Base-by-base conservation (phyloP, 1,139 yeast genomes). In the Sugiyamaella japonica region DNA sequence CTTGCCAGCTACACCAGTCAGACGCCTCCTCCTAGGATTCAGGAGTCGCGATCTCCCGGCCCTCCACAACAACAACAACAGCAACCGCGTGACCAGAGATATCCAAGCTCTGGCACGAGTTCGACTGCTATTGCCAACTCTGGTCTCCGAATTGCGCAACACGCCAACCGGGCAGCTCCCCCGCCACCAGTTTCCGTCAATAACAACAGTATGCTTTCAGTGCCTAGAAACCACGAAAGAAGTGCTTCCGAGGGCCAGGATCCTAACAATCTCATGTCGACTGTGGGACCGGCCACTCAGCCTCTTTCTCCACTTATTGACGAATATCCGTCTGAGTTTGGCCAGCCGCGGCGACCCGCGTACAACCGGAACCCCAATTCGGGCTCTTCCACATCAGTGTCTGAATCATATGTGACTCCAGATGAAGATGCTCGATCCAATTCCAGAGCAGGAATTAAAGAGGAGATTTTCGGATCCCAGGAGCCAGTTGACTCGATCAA, bases 241-340 rank as follows among this genome's bases (percentile, higher is more conserved):
- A 60, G 65, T 20, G 68, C 68, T 7, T 67, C 71, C 6, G 68
- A 66, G 39, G 73, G 73, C 17, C 59, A 61, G 23, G 63, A 59
- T 53, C 68, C 69, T 46, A 66, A 67, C 53, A 66, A 67, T 54
- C 55, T 67, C 48, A 60, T 67, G 52, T 59, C 64, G 7, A 58
- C 59, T 7, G 67, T 66, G 20, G 60, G 61, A 20, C 59, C 57
- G 6, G 57, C 61, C 9, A 62, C 70, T 7, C 61, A 63, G 49
- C 68, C 71, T 2, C 50, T 63, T 39, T 66, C 70, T 1, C 68
- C 62, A 10, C 55, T 55, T 36, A 51, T 53, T 54, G 58, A 36
- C 28, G 50, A 49, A 15, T 49, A 38, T 29, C 48, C 51, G 23
- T 32, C 29, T 13, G 47, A 46, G 5, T 41, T 41, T 28, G 36